Evolutionary conservation across 164 flowering plant genomes (phyloP).

Genomic region (Pachysandra terminalis): DNA sequence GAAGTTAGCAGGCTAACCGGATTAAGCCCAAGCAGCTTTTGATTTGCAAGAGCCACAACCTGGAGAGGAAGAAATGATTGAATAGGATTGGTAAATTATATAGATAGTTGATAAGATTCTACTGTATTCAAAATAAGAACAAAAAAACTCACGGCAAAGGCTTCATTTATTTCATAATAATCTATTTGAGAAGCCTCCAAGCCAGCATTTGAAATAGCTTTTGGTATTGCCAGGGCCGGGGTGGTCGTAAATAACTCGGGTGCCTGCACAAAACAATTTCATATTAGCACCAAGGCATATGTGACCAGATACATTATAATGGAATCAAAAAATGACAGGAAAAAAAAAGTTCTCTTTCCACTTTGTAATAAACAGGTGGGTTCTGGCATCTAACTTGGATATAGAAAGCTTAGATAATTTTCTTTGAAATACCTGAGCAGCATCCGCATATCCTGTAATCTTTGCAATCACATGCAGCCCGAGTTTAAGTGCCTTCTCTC

Average conservation of each 20-base stretch:
- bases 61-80: conserved; percentile 23
- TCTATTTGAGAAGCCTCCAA: conserved; percentile 80
- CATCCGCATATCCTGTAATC: conserved; percentile 82
- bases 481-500: conserved; percentile 66
- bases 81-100: not conserved
- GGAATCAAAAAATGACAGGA: not conserved
- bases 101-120: not conserved
- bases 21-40: conserved; percentile 66
- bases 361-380: not conserved
- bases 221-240: conserved; percentile 95
- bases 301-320: not conserved
- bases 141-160: conserved; percentile 72
- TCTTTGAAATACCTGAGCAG: conserved; percentile 72
- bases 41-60: conserved; percentile 97
- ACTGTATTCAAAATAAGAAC: conserved; percentile 1
- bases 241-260: conserved; percentile 90
- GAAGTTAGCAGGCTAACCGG: conserved; percentile 51
- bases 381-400: not conserved
- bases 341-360: not conserved
- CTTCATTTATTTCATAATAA: conserved; percentile 95
- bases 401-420: not conserved
- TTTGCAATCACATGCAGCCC: conserved; percentile 76
- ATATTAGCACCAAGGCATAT: conserved; percentile 5
- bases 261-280: conserved; percentile 51
- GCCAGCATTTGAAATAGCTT: conserved; percentile 88